Evolutionary conservation across 106 monocot species (phyloP).

Genomic region (Acorus calamus): DNA sequence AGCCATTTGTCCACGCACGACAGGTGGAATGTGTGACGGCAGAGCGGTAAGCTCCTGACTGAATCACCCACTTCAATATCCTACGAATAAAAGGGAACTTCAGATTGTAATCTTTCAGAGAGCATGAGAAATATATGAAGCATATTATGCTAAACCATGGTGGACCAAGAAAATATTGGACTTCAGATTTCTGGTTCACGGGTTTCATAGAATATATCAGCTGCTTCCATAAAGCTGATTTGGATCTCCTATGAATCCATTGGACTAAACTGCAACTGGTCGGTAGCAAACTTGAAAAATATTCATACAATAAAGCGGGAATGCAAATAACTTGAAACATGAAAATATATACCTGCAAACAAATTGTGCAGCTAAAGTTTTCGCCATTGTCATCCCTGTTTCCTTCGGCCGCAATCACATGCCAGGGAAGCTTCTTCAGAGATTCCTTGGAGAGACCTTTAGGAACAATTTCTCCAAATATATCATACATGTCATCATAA

Average conservation of each 20-base stretch:
- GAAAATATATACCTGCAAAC: constrained; percentile 31
- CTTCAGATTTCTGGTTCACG: no score
- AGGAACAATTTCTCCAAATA: constrained; percentile 31
- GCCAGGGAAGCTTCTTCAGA: constrained; percentile 39
- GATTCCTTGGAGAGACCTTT: constrained; percentile 40
- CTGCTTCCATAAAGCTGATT: no score
- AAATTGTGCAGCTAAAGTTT: constrained; percentile 35
- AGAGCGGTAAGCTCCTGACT: constrained; percentile 37
- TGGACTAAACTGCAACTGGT: no score
- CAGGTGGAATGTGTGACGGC: constrained; percentile 46
- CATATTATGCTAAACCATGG: no score
- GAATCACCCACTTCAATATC: constrained; percentile 43
- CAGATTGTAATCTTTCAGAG: no score
- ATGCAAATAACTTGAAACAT: neutral
- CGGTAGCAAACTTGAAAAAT: no score
- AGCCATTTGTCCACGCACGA: constrained; percentile 59
- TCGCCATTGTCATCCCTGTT: constrained; percentile 16
- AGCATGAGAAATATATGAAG: no score
- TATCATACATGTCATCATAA: constrained; percentile 35
- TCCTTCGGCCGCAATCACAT: constrained; percentile 28
- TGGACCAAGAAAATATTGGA: no score
- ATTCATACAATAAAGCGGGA: no score
- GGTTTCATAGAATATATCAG: no score
- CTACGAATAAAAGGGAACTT: constrained; percentile 6
- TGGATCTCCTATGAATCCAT: no score